phyloP scores from a whole-genome alignment of 2,329 filamentous ascomycete genomes.

The Dactylellina cionopaga region DNA sequence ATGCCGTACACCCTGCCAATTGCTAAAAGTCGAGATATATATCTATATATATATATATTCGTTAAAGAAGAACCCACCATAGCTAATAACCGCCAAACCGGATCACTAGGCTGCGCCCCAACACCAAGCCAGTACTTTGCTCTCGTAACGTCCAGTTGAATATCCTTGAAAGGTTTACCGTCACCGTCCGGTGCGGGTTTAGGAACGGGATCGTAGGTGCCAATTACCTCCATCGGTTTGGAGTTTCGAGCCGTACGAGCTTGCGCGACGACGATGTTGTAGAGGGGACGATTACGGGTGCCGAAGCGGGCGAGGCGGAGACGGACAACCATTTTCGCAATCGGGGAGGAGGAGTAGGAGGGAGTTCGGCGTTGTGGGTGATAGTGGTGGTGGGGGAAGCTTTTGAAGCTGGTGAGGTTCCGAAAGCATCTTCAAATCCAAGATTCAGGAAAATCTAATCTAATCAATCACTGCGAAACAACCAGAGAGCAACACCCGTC shows the following conservation, averaged over 20 bases:
- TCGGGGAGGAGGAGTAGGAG: background rate
- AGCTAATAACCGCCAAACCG: conserved; percentile 83
- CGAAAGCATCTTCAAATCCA: too few species aligned
- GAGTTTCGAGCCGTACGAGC: conserved; percentile 89
- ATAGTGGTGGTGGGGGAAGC: background rate
- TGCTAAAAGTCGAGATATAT: background rate
- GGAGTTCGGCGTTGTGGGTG: background rate
- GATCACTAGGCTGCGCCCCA: conserved; percentile 91
- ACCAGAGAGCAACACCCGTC: background rate
- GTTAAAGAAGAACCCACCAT: conserved; percentile 68
- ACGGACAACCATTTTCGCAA: conserved; percentile 80
- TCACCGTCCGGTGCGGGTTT: conserved; percentile 70
- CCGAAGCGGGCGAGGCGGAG: conserved; percentile 95
- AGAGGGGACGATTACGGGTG: conserved; percentile 85
- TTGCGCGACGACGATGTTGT: conserved; percentile 96
- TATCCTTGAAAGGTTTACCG: conserved; percentile 85
- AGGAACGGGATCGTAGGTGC: conserved; percentile 76
- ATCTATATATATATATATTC: too few species aligned
- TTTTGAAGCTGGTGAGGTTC: background rate
- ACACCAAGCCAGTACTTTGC: conserved; percentile 97
- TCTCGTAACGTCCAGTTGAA: conserved; percentile 81
- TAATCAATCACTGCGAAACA: conserved; percentile 12
- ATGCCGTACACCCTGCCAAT: background rate
- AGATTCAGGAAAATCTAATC: conserved; percentile 37
- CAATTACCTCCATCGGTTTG: conserved; percentile 91